These are phyloP conservation scores for Colletotrichum incanum DNA, from an alignment of 2,329 filamentous ascomycete genomes.

Conservation along the genomic window DNA sequence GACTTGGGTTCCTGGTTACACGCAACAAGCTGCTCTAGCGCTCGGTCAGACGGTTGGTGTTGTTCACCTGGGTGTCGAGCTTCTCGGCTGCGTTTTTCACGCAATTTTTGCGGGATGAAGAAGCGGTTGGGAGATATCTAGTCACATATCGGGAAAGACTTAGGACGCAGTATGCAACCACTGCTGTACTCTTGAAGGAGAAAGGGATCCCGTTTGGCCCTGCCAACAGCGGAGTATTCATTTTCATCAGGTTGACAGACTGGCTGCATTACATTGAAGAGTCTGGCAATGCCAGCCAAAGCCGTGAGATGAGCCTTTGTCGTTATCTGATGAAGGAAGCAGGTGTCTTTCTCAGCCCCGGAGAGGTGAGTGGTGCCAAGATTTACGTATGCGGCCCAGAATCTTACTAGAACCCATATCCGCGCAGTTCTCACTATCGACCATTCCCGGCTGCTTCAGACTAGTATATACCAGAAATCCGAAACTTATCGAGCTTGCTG, in stretches of 20 bases:
- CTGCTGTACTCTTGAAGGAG: not conserved
- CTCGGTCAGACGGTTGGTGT: not conserved
- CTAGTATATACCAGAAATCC: not conserved
- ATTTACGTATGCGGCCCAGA: not conserved
- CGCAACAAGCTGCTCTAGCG: constrained; percentile 10
- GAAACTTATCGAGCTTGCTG: not conserved
- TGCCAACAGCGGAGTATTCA: constrained; percentile 14
- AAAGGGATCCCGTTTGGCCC: constrained; percentile 8
- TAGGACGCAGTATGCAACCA: constrained; percentile 3
- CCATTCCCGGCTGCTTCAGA: constrained; percentile 19
- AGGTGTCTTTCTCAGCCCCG: constrained; percentile 23
- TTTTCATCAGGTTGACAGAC: constrained; percentile 15
- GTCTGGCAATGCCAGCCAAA: not conserved
- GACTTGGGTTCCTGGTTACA: constrained; percentile 25
- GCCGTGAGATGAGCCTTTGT: constrained; percentile 9
- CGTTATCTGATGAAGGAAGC: constrained; percentile 5
- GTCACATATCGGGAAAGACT: constrained; percentile 17
- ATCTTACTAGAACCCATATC: not conserved
- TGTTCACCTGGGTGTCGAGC: constrained; percentile 17
- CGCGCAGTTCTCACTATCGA: constrained; percentile 7
- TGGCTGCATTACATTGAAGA: constrained; percentile 13
- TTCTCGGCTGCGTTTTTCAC: constrained; percentile 12
- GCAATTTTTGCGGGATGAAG: not conserved
- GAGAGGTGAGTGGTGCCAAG: constrained; percentile 8
- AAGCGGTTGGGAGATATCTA: not conserved